A percentile compares a stretch with the other conserved stretches of the same genome.
phyloP scores from a whole-genome alignment of 192 early-diverging fungal genomes.

The Mortierella alpina region DNA sequence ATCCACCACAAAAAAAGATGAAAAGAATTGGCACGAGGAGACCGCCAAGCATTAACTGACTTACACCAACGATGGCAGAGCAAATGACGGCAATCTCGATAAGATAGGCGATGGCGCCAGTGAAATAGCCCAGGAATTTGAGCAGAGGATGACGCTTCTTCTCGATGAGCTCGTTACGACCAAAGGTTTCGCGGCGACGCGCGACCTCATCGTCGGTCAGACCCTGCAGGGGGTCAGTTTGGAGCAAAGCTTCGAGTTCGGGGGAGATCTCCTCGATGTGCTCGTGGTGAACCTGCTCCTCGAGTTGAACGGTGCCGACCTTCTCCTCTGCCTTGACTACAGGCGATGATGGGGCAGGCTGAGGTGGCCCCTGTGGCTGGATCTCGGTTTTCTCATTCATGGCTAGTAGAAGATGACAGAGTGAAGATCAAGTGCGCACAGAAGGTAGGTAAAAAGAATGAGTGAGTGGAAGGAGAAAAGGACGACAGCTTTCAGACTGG shows the following conservation, averaged over 20 bases:
- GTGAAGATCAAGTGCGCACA: too few relatives aligned
- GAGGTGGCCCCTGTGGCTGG: conserved; percentile 13
- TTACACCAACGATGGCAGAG: conserved; percentile 72
- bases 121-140: conserved; percentile 86
- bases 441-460: neutral
- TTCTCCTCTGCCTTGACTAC: conserved; percentile 37
- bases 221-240: conserved; percentile 84
- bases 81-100: conserved; percentile 90
- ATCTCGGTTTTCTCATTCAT: conserved; percentile 42
- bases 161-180: conserved; percentile 84
- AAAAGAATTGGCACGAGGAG: neutral
- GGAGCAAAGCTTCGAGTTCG: conserved; percentile 80
- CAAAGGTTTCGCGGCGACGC: conserved; percentile 78
- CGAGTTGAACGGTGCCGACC: conserved; percentile 66
- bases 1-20: neutral
- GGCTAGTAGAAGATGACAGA: neutral
- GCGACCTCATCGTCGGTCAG: conserved; percentile 74
- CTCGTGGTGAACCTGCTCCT: conserved; percentile 77
- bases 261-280: conserved; percentile 81
- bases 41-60: neutral
- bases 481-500: too few relatives aligned
- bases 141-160: conserved; percentile 83
- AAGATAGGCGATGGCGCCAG: conserved; percentile 86
- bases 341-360: neutral
- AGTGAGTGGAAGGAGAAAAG: neutral